phyloP scores from a whole-genome alignment of 1,284 basidiomycete species.

The Mycena citricolor region DNA sequence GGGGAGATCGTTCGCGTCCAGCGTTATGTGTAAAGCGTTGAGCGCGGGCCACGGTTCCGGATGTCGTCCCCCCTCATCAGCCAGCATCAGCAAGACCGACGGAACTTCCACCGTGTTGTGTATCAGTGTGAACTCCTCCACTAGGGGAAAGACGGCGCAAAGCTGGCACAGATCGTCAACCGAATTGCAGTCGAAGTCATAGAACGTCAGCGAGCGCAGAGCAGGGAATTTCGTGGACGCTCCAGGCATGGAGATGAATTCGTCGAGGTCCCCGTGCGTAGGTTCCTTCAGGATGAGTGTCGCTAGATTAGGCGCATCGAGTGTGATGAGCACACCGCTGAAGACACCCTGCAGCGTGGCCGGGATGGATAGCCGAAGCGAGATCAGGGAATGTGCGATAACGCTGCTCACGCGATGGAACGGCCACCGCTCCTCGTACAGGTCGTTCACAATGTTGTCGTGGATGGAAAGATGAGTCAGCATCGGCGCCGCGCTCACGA shows the following conservation, averaged over 20 bases:
- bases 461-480: slow-evolving; percentile 20
- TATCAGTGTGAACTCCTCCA: slow-evolving; percentile 17
- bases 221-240: slow-evolving; percentile 13
- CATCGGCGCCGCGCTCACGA: slow-evolving; percentile 5
- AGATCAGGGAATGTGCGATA: slow-evolving; percentile 12
- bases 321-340: slow-evolving; percentile 18
- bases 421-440: slow-evolving; percentile 15
- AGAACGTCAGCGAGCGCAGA: slow-evolving; percentile 16
- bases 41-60: slow-evolving; percentile 13
- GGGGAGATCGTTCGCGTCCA: slow-evolving; percentile 13
- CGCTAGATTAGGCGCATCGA: slow-evolving; percentile 14
- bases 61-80: slow-evolving; percentile 1
- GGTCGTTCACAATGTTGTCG: slow-evolving; percentile 22
- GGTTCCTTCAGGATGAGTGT: slow-evolving; percentile 19
- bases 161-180: slow-evolving; percentile 9
- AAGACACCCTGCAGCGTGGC: slow-evolving; percentile 15
- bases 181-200: slow-evolving; percentile 19
- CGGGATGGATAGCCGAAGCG: slow-evolving; percentile 15
- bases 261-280: slow-evolving; percentile 10
- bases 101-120: slow-evolving; percentile 7
- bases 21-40: slow-evolving; percentile 11
- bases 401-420: slow-evolving; percentile 9
- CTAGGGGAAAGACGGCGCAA: slow-evolving; percentile 12
- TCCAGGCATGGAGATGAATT: slow-evolving; percentile 9
- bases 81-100: slow-evolving; percentile 15